Base-by-base conservation (phyloP, 768 basidiomycete species). In the Astraeus odoratus region DNA sequence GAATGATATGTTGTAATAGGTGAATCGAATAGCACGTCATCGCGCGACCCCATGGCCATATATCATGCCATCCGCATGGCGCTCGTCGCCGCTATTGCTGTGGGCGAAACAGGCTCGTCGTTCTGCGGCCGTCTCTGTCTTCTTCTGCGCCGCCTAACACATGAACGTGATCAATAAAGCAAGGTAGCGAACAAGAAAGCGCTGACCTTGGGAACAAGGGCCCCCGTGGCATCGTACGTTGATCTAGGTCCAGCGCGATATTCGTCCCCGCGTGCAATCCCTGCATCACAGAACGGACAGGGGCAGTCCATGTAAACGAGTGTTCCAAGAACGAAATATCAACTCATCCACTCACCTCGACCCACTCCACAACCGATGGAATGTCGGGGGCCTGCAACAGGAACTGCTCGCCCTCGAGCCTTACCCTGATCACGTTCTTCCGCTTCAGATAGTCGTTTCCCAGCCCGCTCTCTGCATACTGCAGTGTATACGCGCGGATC, bases 341-440 rank as follows among this genome's bases (percentile, higher is more conserved):
- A 39, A n/a, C 19, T 24, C 12, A 52, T 39, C 43, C 29, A 57
- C 70, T 46, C 54, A 91, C 90, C 81, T 99, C 95, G 50, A 99
- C 94, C 92, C 95, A 94, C 43, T 85, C 80, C 44, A 98, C 89
- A 1, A 97, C 94, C 22, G 81, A 79, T 35, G 80, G 74, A 30
- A 92, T 82, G 58, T 87, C 83, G 40, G 74, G 77, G 3, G 89
- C 88, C 66, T 99, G 95, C 54, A 99, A 56, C 54, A 99, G 69
- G 66, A 99, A 99, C 67, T 99, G 96, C 69, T 98, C 90, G 10
- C 95, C 96, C 61, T 96, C 92, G 51, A 92, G 69, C 46, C 95
- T 68, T 23, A 98, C 79, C 18, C 96, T 75, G 26, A 98, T 92
- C 36, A 98, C 95, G 61, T 98, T 88, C 70, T 80, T 85, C 51